A percentile compares a stretch with the other conserved stretches of the same genome.
These are phyloP conservation scores for Zizania latifolia DNA, from an alignment of 176 grass and related monocot genomes.

Conservation along the genomic window DNA sequence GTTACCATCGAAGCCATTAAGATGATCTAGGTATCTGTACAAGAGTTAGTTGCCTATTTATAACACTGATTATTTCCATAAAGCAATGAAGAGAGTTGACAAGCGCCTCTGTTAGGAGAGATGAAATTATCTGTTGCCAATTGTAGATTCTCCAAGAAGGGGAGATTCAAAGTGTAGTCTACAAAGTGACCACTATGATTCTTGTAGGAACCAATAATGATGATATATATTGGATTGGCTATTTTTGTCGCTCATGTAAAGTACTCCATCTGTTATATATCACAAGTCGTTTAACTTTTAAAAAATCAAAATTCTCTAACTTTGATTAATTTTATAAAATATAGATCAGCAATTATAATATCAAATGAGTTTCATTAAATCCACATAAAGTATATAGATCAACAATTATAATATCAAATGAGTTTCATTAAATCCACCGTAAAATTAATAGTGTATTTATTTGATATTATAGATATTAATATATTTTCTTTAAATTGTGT, in stretches of 20 bases:
- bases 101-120: constrained; percentile 20
- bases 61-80: constrained; percentile 1
- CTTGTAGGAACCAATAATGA: neutral
- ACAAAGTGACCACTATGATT: neutral
- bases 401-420: no score
- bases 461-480: no score
- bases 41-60: neutral
- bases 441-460: no score
- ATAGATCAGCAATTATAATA: no score
- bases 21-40: constrained; percentile 23
- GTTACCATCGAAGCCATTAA: constrained; percentile 42
- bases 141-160: neutral
- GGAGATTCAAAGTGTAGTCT: constrained; percentile 16
- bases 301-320: no score
- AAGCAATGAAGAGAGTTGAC: neutral
- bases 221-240: constrained; percentile 30
- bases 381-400: no score
- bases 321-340: no score
- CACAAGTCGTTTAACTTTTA: no score
- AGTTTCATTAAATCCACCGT: no score
- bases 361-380: no score
- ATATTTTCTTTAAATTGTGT: no score
- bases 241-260: constrained; percentile 25
- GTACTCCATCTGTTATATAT: no score
- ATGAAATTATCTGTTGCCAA: neutral